Percentiles rank a stretch among this genome's conserved stretches.
Evolutionary conservation across 73 alveolate species (phyloP).

Genomic region (Tetrahymena thermophila): DNA sequence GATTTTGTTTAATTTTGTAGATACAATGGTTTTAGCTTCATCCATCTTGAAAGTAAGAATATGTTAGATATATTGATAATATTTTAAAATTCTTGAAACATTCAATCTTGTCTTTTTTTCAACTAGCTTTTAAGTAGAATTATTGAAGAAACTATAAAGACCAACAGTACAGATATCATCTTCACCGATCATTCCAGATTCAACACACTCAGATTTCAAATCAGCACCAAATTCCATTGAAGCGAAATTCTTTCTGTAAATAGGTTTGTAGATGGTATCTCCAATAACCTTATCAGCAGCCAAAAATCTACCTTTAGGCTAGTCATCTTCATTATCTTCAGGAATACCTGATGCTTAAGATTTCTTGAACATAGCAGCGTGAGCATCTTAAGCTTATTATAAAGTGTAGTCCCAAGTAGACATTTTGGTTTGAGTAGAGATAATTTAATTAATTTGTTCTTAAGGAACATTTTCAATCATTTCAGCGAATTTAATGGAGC

Average conservation of each 20-base stretch:
- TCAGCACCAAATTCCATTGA: slow-evolving; percentile 1
- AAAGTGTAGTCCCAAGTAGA: background rate
- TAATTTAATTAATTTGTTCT: background rate
- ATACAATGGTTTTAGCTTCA: background rate
- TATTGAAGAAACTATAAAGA: background rate
- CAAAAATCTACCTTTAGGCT: background rate
- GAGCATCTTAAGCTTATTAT: background rate
- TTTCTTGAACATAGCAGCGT: background rate
- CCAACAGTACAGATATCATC: background rate
- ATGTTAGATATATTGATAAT: background rate
- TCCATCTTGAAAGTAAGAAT: background rate
- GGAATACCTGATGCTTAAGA: background rate
- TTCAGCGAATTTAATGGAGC: background rate
- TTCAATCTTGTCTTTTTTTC: background rate
- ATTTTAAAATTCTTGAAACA: background rate
- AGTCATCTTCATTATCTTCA: background rate
- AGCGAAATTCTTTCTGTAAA: background rate
- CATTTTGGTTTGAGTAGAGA: background rate
- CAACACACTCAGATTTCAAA: background rate
- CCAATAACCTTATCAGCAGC: background rate
- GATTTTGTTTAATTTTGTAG: background rate
- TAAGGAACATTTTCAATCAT: background rate
- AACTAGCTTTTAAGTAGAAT: background rate
- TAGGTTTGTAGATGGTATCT: background rate
- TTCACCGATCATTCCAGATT: background rate